phyloP scores from a whole-genome alignment of 495 filamentous ascomycete species.

The Viridothelium virens region DNA sequence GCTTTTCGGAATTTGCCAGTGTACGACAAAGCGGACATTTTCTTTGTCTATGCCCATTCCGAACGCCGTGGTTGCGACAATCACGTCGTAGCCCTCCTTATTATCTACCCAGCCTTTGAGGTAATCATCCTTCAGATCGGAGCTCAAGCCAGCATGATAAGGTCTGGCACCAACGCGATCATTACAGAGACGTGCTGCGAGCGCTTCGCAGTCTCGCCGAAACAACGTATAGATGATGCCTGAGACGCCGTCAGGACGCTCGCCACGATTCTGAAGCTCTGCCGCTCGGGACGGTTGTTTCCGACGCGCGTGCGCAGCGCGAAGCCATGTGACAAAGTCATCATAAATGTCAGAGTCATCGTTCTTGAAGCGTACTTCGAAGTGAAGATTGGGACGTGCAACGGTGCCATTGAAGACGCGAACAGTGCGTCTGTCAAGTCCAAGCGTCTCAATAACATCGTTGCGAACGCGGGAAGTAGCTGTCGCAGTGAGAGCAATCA shows the following conservation, averaged over 20 bases:
- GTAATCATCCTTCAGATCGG: conserved; percentile 54
- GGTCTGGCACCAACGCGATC: conserved; percentile 61
- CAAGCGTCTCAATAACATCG: conserved; percentile 71
- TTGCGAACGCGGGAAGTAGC: conserved; percentile 70
- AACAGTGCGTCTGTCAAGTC: conserved; percentile 52
- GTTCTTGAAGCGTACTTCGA: conserved; percentile 79
- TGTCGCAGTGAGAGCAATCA: conserved; percentile 87
- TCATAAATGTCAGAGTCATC: conserved; percentile 62
- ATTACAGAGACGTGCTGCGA: conserved; percentile 56
- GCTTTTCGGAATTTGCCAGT: conserved; percentile 85
- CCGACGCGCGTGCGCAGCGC: conserved; percentile 58
- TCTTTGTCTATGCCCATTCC: conserved; percentile 98
- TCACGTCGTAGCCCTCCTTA: conserved; percentile 69
- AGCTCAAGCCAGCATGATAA: conserved; percentile 60
- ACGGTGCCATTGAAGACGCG: conserved; percentile 74
- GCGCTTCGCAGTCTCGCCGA: conserved; percentile 63
- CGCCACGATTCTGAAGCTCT: conserved; percentile 43
- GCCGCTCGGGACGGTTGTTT: conserved; percentile 39
- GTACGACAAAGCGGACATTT: conserved; percentile 84
- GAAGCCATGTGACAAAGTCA: conserved; percentile 67
- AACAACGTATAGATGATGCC: conserved; percentile 88
- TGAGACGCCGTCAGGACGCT: conserved; percentile 56
- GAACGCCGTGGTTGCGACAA: conserved; percentile 91
- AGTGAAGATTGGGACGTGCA: conserved; percentile 77
- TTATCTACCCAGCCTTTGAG: conserved; percentile 68